Base-by-base conservation (phyloP, 768 basidiomycete genomes). In the Gymnopilus dilepis region DNA sequence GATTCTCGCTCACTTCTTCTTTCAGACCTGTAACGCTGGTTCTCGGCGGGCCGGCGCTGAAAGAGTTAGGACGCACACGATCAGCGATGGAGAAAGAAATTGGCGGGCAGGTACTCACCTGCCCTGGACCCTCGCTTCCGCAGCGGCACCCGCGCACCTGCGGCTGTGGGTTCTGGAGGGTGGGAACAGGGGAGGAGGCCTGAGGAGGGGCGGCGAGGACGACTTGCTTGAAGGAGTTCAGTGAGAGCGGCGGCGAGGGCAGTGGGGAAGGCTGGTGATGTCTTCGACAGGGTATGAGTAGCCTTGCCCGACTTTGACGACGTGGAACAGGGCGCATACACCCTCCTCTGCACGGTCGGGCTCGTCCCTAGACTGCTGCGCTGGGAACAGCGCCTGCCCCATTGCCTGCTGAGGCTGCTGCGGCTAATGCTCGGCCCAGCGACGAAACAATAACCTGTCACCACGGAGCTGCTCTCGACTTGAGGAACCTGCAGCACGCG, bases 401-500 rank as follows among this genome's bases (percentile, higher is more conserved):
- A 52, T 48, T 31, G 54, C 60, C 38, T 68, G 64, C 33, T 66
- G 67, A 24, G 67, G 70, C 38, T 71, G 69, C 15, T 74, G 72
- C 69, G 62, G 55, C 66, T 65, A 38, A 76, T 66, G 66, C 62
- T 65, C 54, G 73, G 72, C 65, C 70, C 72, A 48, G 70, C 67
- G 59, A 74, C 65, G 50, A 71, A 71, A 74, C 68, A 71, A 67
- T 67, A 65, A 72, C 74, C 74, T 62, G 73, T 68, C 28, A 71
- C 66, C 45, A 70, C 69, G 31, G 80, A 77, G 40, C 86, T 86
- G 65, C 87, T 88, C 73, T 88, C 89, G 31, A 93, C n/a, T n/a
- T n/a, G n/a, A n/a, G n/a, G 78, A 9, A 93, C 86, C 71, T 87
- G 84, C 61, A 91, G 76, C 19, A 91, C 83, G 9, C 91, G 79